Base-by-base conservation (phyloP, 2,329 filamentous ascomycete species). In the Saccharata proteae region DNA sequence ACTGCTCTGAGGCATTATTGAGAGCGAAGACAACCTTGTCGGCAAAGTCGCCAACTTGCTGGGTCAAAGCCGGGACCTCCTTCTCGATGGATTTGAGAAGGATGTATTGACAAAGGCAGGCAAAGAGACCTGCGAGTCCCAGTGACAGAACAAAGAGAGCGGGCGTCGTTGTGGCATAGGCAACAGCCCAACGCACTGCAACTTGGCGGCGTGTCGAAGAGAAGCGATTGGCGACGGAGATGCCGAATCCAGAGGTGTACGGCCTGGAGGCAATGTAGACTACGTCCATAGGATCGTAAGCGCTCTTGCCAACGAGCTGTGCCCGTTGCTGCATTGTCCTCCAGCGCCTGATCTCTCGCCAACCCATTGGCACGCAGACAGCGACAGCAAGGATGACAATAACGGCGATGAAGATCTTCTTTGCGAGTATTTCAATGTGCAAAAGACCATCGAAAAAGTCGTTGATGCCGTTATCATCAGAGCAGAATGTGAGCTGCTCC, bases 111-210 rank as follows among this genome's bases (percentile, higher is more conserved):
- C 80, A 90, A 20, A 86, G 62, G 52, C 83, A 92, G 15, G 80
- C 75, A 45, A 93, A 72, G 26, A 92, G 69, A 3, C 85, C 85
- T 2, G 85, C 83, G 7, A 92, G 48, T 7, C 80, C 86, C 23
- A 94, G 73, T 4, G 79, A 77, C 5, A 94, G 68, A 5, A 94
- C 72, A 46, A 94, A 86, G n/a, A 94, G 63, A 12, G 85, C 86
- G 0, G 83, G 74, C 0, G 79, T 59, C 1, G 85, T 85, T 0
- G 85, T 93, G n/a, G 76, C 77, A 51, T 94, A 94, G 6, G 86
- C 81, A 40, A 90, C 64, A 31, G 74, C 73, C 85, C 86, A 94
- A 39, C 86, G 75, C 7, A 76, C 67, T 24, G 93, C 67, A 26
- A 81, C 71, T 52, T 84, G 77, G 30, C 72, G 69, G 43, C 77